Base-by-base conservation (phyloP, 2,329 filamentous ascomycete species). In the Talaromyces sp. region DNA sequence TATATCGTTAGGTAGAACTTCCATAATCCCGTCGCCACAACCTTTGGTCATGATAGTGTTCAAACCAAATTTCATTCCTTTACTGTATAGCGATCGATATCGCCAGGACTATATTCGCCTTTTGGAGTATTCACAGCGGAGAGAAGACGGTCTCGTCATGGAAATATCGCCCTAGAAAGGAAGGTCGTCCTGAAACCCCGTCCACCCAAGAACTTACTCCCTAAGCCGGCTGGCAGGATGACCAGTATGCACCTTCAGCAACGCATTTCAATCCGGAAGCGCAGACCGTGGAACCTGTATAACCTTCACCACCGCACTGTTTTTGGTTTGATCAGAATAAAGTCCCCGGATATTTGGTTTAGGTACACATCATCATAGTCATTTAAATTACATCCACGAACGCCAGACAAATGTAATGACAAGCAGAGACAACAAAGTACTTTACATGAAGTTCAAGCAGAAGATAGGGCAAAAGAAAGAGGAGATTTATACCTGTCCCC, bases 291-390 rank as follows among this genome's bases (percentile, higher is more conserved):
- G 64, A 65, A 29, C 64, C 64, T 27, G 51, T 65, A 49, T 65
- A 65, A 34, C 64, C 64, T 40, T 62, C 29, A 29, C 64, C 64
- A 34, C 64, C 64, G 59, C 64, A 65, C 64, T 65, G 15, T 47
- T 34, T 49, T 38, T 36, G 27, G 27, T n/a, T 54, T 45, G 47
- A 60, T 61, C 53, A 56, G 53, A 65, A 60, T 31, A 8, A 8
- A 19, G 29, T 19, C 19, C 45, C 11, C 27, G 5, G 22, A 49
- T 38, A 27, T 58, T 53, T 34, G 17, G 17, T 56, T 31, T 58
- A 63, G 17, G 31, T 36, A 63, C 61, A 45, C 53, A 49, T 47
- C 59, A 27, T 40, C 47, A 34, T 13, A n/a, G 27, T 40, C 60
- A 54, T 43, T 54, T 31, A 53, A 53, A 11, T 15, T 51, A 53